These are phyloP conservation scores for Pythium apleroticum DNA, from an alignment of 352 stramenopile species.

Conservation along the genomic window DNA sequence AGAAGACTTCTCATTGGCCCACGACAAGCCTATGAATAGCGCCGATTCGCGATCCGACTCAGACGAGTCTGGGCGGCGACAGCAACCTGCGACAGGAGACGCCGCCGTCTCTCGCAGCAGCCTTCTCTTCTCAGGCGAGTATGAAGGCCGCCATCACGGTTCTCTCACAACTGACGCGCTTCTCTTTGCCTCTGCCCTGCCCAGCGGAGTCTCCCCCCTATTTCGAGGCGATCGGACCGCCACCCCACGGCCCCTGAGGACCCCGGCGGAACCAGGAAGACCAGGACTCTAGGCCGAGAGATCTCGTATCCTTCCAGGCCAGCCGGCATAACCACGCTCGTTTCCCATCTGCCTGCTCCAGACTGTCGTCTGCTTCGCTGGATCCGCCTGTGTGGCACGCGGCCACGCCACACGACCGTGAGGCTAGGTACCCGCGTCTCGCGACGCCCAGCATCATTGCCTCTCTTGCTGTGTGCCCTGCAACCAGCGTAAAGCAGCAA, in stretches of 20 bases:
- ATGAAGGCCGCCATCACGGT: background rate
- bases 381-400: conserved; percentile 4
- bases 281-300: conserved; percentile 30
- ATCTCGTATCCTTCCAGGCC: conserved; percentile 7
- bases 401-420: background rate
- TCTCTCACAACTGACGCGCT: background rate
- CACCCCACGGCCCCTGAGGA: background rate
- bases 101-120: no score
- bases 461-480: conserved; percentile 20
- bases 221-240: conserved; percentile 19
- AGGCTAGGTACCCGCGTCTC: background rate
- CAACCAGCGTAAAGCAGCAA: conserved; percentile 1
- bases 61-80: conserved; percentile 21
- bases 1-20: conserved; percentile 5
- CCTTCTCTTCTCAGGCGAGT: no score
- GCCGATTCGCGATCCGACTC: conserved; percentile 22
- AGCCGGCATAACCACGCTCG: background rate
- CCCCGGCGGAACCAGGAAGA: conserved; percentile 3
- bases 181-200: background rate
- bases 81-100: conserved; percentile 2
- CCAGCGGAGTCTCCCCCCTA: conserved; percentile 6
- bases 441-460: conserved; percentile 15
- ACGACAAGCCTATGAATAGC: conserved; percentile 30
- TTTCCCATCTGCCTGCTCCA: background rate
- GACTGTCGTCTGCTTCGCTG: background rate